Evolutionary conservation across 306 rosid genomes (phyloP).

Genomic region (Psophocarpus tetragonolobus): DNA sequence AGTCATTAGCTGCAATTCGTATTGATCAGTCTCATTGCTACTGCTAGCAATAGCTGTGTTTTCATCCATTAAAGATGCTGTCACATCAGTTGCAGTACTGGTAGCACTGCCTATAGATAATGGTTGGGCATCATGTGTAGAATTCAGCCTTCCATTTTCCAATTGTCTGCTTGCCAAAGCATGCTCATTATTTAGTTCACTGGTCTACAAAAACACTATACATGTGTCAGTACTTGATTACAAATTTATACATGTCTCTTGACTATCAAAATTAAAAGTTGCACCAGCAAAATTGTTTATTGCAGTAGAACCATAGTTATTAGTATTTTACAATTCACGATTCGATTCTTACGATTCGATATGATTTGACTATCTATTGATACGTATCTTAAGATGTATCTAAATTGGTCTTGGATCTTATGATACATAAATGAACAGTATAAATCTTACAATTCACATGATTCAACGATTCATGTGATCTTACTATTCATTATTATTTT

Average conservation of each 20-base stretch:
- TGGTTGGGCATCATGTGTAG: constrained; percentile 52
- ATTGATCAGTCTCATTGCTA: constrained; percentile 55
- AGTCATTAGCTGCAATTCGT: constrained; percentile 58
- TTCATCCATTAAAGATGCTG: constrained; percentile 49
- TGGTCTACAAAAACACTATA: constrained; percentile 47
- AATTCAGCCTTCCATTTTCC: constrained; percentile 65
- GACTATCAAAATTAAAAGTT: neutral
- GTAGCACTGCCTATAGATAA: constrained; percentile 47
- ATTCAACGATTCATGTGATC: no score
- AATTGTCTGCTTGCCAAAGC: constrained; percentile 46
- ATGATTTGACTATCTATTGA: no score
- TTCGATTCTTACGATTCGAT: no score
- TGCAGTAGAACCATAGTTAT: neutral
- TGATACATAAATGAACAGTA: no score
- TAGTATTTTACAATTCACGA: no score
- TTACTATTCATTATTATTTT: no score
- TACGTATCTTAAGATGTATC: no score
- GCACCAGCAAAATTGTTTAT: neutral
- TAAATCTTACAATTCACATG: no score
- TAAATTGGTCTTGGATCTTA: no score
- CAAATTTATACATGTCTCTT: neutral
- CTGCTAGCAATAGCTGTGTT: constrained; percentile 43
- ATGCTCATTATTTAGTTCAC: constrained; percentile 44
- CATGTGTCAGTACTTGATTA: neutral
- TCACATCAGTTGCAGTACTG: constrained; percentile 30